phyloP scores from a whole-genome alignment of 768 basidiomycete species.

The Lentinus tigrinus region DNA sequence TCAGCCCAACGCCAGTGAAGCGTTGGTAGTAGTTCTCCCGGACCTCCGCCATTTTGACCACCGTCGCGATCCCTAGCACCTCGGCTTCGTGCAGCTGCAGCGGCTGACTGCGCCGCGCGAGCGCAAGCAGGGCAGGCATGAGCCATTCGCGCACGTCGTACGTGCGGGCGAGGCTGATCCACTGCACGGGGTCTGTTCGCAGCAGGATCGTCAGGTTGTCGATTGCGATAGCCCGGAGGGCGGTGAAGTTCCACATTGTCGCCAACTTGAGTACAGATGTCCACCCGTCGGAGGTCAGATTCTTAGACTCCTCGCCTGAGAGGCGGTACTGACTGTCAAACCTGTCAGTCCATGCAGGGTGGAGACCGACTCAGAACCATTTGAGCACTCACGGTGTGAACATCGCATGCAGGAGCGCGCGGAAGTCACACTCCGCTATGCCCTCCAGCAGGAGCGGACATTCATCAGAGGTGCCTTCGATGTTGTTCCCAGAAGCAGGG shows the following conservation, averaged over 20 bases:
- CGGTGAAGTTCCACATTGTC: slow-evolving; percentile 7
- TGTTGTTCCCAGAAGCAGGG: background rate
- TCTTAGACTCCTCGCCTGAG: background rate
- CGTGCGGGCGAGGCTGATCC: slow-evolving; percentile 17
- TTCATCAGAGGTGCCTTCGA: slow-evolving; percentile 21
- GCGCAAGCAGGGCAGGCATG: slow-evolving; percentile 13
- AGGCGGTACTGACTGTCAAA: slow-evolving; percentile 12
- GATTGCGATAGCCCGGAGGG: slow-evolving; percentile 14
- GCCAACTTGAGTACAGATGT: slow-evolving; percentile 15
- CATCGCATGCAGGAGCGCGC: slow-evolving; percentile 19
- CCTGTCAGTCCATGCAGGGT: background rate
- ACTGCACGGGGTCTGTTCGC: slow-evolving; percentile 10
- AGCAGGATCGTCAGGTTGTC: slow-evolving; percentile 13
- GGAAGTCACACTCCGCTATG: slow-evolving; percentile 14
- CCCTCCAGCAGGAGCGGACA: slow-evolving; percentile 16
- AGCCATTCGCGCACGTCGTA: slow-evolving; percentile 23
- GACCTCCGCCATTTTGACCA: slow-evolving; percentile 7
- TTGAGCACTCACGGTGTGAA: slow-evolving; percentile 16
- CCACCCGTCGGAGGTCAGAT: slow-evolving; percentile 14
- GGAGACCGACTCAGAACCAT: background rate
- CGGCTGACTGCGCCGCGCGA: background rate
- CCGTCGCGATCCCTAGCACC: slow-evolving; percentile 3
- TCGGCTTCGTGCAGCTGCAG: slow-evolving; percentile 6
- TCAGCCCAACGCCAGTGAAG: too few relatives aligned
- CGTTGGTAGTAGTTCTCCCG: slow-evolving; percentile 4